phyloP scores from a whole-genome alignment of 495 filamentous ascomycete genomes.

The Talaromyces liani region DNA sequence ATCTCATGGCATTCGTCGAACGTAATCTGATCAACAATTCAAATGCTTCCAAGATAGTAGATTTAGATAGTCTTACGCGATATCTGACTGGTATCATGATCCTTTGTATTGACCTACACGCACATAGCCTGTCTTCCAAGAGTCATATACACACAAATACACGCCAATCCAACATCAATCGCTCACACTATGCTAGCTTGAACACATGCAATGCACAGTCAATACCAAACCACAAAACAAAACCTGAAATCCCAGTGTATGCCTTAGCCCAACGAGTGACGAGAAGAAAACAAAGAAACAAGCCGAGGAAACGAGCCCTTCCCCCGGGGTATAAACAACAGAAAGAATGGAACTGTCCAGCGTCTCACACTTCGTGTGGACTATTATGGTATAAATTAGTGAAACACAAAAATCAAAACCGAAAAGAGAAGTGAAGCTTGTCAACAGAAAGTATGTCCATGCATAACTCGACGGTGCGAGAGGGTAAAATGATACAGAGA shows the following conservation, averaged over 20 bases:
- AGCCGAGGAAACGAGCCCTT: neutral
- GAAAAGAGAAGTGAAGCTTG: neutral
- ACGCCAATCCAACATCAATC: neutral
- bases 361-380: constrained; percentile 3
- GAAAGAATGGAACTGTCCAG: neutral
- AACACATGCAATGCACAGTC: constrained; percentile 2
- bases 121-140: neutral
- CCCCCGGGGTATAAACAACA: constrained; percentile 1
- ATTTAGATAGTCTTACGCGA: neutral
- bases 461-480: neutral
- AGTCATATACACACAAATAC: neutral
- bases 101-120: neutral
- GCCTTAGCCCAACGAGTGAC: neutral
- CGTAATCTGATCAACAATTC: neutral
- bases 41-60: neutral
- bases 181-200: constrained; percentile 1
- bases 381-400: constrained; percentile 4
- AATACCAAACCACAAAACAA: neutral
- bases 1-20: neutral
- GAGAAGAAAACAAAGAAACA: neutral
- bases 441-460: constrained; percentile 2
- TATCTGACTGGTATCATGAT: neutral
- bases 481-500: constrained; percentile 5
- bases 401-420: neutral
- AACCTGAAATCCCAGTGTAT: neutral